Base-by-base conservation (phyloP, 148 eudicot genomes). In the Amaranthus palmeri region DNA sequence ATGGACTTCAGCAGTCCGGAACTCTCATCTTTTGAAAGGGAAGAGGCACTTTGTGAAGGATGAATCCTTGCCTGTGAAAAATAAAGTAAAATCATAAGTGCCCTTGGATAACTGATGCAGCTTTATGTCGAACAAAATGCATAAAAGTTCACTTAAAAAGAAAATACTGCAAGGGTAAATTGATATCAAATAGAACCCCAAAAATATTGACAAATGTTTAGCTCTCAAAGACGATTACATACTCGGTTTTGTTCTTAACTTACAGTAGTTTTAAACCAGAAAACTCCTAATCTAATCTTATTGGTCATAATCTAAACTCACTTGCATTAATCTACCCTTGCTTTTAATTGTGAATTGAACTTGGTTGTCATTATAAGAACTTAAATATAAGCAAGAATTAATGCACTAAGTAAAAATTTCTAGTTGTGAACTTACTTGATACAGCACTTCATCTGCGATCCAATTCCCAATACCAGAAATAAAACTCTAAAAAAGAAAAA, bases 371-470 rank as follows among this genome's bases (percentile, higher is more conserved):
- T 55, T 55, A 14, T n/a, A 17, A 14, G 59, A 55, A 55, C 8
- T 65, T 47, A 4, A 58, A 11, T 42, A 40, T n/a, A 45, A 3
- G 9, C 45, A 61, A 55, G n/a, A 49, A 14, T 25, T 60, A 42
- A 49, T 69, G 40, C 45, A 12, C 44, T 52, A 44, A 75, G 46
- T 71, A 59, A 12, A 66, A 45, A 17, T 13, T 62, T 54, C 51
- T 51, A 56, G 25, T 68, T 43, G 66, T 8, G 44, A 60, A 84
- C 93, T 86, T 63, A 91, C 99, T 81, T 95, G 99, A 85, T 91
- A 95, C 36, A 95, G 82, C 54, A 95, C 99, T 88, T 95, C 97
- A 85, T 95, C 99, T 65, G 96, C 97, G 83, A 95, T 82, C 99
- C 99, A 91, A 78, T 95, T 95, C 67, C 99, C 99, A 77, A 95